Evolutionary conservation across 495 filamentous ascomycete genomes (phyloP).

Genomic region (Xeromyces bisporus): DNA sequence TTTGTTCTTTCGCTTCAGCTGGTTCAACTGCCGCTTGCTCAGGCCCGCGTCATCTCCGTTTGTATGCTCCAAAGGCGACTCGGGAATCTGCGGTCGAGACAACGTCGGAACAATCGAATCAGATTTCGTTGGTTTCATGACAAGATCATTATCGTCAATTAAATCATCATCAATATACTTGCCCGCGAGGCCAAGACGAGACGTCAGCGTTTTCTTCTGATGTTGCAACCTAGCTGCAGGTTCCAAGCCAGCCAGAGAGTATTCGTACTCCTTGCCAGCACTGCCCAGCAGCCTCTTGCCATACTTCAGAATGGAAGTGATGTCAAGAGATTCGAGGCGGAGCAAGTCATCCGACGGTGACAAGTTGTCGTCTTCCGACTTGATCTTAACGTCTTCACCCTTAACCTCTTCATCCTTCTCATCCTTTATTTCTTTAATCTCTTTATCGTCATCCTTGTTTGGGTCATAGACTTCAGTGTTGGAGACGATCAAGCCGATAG

Average conservation of each 20-base stretch:
- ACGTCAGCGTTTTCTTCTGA: constrained; percentile 73
- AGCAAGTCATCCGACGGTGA: constrained; percentile 38
- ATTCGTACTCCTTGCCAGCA: constrained; percentile 68
- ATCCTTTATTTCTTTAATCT: constrained; percentile 36
- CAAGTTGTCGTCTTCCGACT: constrained; percentile 13
- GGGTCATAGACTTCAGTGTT: constrained; percentile 82
- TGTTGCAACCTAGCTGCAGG: constrained; percentile 62
- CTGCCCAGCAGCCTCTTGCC: constrained; percentile 72
- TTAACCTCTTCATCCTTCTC: constrained; percentile 31
- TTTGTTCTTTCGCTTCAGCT: constrained; percentile 81
- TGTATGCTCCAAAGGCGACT: constrained; percentile 35
- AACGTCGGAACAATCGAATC: constrained; percentile 19
- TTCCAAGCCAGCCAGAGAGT: constrained; percentile 62
- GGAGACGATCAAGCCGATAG: constrained; percentile 79
- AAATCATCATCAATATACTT: constrained; percentile 76
- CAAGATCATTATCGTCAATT: constrained; percentile 43
- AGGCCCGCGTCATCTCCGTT: constrained; percentile 50
- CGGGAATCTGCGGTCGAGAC: constrained; percentile 21
- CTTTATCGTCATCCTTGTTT: constrained; percentile 45
- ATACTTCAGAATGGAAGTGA: constrained; percentile 59
- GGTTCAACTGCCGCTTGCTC: constrained; percentile 84
- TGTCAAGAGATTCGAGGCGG: constrained; percentile 56
- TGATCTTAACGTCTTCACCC: constrained; percentile 26
- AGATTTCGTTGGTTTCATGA: constrained; percentile 29
- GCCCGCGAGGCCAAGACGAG: constrained; percentile 69